A percentile compares a stretch with the other conserved stretches of the same genome.
phyloP scores from a whole-genome alignment of 1,284 basidiomycete genomes.

The Austroboletus niveus region DNA sequence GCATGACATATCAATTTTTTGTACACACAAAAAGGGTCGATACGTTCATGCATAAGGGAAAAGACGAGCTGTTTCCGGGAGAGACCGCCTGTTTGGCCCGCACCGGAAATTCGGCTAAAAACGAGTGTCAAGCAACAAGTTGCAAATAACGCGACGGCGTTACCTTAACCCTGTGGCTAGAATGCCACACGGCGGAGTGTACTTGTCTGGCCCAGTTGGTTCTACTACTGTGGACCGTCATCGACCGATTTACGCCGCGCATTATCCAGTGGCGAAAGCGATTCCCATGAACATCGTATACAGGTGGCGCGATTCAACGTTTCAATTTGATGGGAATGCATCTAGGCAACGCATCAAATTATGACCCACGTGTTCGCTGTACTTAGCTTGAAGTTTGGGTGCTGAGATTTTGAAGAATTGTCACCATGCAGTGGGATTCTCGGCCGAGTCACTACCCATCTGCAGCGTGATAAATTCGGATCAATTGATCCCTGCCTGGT shows the following conservation, averaged over 20 bases:
- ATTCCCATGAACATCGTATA: too few relatives aligned
- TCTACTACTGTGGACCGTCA: too few relatives aligned
- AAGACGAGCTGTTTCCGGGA: too few relatives aligned
- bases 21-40: not conserved
- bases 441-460: not conserved
- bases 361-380: not conserved
- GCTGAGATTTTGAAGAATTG: not conserved
- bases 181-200: too few relatives aligned
- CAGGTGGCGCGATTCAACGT: too few relatives aligned
- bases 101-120: not conserved
- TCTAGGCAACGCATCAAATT: not conserved
- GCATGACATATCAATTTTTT: not conserved
- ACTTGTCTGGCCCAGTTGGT: too few relatives aligned
- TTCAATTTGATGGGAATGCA: too few relatives aligned
- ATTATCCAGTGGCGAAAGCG: too few relatives aligned
- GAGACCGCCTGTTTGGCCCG: not conserved
- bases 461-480: not conserved
- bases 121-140: not conserved
- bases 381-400: not conserved
- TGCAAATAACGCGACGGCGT: not conserved
- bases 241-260: too few relatives aligned
- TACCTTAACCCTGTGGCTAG: too few relatives aligned
- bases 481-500: not conserved
- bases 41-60: not conserved
- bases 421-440: not conserved